These are phyloP conservation scores for Peronosclerospora sorghi DNA, from an alignment of 352 stramenopile genomes.

Conservation along the genomic window DNA sequence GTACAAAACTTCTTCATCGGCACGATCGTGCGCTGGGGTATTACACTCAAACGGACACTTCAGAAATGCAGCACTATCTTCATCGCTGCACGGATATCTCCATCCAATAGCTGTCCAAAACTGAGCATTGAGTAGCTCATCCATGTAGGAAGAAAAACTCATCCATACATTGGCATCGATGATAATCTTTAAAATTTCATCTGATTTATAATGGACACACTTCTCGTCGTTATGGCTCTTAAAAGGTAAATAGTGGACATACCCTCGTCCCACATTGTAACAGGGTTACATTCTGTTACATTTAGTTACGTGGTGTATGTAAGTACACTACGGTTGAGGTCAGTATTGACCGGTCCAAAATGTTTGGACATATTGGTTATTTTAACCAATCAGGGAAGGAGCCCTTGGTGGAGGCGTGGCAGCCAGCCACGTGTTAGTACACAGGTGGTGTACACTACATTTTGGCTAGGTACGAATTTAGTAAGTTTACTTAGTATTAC, in stretches of 20 bases:
- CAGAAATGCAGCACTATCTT: conserved; percentile 16
- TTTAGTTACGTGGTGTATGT: no score
- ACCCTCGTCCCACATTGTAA: conserved; percentile 25
- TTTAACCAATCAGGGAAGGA: no score
- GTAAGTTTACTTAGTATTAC: no score
- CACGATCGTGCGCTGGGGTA: conserved; percentile 21
- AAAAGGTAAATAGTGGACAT: conserved; percentile 25
- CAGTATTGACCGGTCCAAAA: no score
- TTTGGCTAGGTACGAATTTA: no score
- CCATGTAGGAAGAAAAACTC: conserved; percentile 20
- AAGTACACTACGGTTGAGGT: no score
- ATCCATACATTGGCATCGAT: conserved; percentile 33
- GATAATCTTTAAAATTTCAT: conserved; percentile 10
- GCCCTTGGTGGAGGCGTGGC: no score
- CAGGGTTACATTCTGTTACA: no score
- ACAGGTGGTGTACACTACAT: no score
- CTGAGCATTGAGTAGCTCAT: conserved; percentile 27
- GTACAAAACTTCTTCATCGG: conserved; percentile 10
- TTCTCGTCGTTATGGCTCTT: conserved; percentile 3
- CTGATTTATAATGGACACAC: conserved; percentile 17
- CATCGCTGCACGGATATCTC: conserved; percentile 25
- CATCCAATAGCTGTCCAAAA: conserved; percentile 30
- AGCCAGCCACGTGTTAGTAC: no score
- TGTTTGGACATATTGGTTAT: no score
- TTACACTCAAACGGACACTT: conserved; percentile 29